A percentile compares a stretch with the other conserved stretches of the same genome.
Conservation (phyloP, 176 grass and related monocot species). For the Eremochloa ophiuroides region DNA sequence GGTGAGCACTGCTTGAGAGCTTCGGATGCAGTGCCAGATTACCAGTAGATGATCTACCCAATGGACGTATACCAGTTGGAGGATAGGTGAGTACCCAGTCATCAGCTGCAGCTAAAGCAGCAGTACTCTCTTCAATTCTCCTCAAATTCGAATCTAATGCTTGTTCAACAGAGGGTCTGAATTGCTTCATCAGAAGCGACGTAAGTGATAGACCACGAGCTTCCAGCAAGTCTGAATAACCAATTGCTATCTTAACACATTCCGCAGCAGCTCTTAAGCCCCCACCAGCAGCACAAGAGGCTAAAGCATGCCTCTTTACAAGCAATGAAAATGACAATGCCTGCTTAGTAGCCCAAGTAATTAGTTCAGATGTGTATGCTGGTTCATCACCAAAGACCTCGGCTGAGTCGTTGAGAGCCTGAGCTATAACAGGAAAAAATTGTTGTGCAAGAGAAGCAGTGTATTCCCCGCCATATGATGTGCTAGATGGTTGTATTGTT, state of each 20-base stretch:
- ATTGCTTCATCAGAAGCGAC: constrained; percentile 70
- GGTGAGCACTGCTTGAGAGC: constrained; percentile 86
- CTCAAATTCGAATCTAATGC: constrained; percentile 83
- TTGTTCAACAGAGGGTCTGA: constrained; percentile 79
- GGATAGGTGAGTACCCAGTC: constrained; percentile 81
- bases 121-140: constrained; percentile 85
- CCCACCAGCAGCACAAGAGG: constrained; percentile 71
- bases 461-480: constrained; percentile 69
- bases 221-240: constrained; percentile 83
- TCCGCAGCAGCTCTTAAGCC: constrained; percentile 78
- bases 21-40: constrained; percentile 60
- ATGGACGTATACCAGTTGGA: constrained; percentile 49
- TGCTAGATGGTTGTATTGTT: constrained; percentile 66
- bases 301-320: constrained; percentile 83
- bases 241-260: constrained; percentile 81
- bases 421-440: constrained; percentile 79
- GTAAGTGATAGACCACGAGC: constrained; percentile 78
- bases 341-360: constrained; percentile 75
- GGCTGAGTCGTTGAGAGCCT: constrained; percentile 73
- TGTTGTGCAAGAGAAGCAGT: constrained; percentile 78
- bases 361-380: constrained; percentile 75
- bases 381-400: constrained; percentile 84
- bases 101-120: constrained; percentile 89
- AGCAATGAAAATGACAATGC: constrained; percentile 62
- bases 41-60: constrained; percentile 52